Base-by-base conservation (phyloP, 257 asterid species). In the Solanum clarkiae region DNA sequence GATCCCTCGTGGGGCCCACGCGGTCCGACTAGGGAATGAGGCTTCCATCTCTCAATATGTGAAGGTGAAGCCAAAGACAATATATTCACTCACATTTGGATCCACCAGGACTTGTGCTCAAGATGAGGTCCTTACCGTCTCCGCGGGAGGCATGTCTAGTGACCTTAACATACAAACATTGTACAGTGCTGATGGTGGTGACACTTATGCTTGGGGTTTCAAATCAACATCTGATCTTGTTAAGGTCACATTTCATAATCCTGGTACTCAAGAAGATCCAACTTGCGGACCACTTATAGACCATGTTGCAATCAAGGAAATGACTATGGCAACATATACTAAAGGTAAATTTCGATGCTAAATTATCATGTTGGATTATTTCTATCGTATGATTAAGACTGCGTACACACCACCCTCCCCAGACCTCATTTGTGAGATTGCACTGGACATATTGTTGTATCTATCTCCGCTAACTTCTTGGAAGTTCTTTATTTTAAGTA, bases 51-150 rank as follows among this genome's bases (percentile, higher is more conserved):
- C 97, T 0, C 97, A 93, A 70, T 53, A 88, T 63, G 90, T 95
- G 80, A 84, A 84, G 12, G 84, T 95, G 82, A 93, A 87, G 60
- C 85, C 89, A 0, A 90, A 93, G 1, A 15, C 85, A 0, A 63
- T 59, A 44, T 93, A 93, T 80, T 82, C 91, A 7, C 88, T 95
- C 45, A 93, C 97, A 53, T 94, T 93, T 53, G 94, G 93, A 0
- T 94, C 94, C 40, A 95, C 97, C 2, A 89, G 98, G 68, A 93
- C 98, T 2, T 93, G 97, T 80, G 97, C 97, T 3, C 97, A 92
- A 54, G 94, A 95, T 9, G 98, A 93, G 91, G 93, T 69, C 83
- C 87, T 93, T 44, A 86, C 86, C 54, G 90, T 93, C 5, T 91
- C 97, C 0, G 92, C 91, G 65, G 92, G 91, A 5, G 95, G 95